phyloP scores from a whole-genome alignment of 2,329 filamentous ascomycete genomes.

The Hirsutella minnesotensis region DNA sequence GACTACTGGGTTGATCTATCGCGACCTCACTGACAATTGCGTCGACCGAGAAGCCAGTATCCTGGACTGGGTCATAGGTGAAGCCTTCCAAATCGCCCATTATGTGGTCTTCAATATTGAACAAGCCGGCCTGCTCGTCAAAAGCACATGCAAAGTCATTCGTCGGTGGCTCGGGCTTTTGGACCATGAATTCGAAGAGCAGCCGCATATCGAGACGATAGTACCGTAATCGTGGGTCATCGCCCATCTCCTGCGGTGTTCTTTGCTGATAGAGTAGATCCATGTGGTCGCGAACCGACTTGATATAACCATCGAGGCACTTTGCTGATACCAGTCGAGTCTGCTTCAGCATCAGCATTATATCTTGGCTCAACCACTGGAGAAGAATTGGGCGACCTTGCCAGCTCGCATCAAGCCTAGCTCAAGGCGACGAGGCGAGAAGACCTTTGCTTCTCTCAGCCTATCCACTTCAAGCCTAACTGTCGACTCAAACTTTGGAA shows the following conservation, averaged over 20 bases:
- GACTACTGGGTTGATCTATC: too few species aligned
- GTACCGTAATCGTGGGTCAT: conserved; percentile 26
- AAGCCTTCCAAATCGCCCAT: too few species aligned
- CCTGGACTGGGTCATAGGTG: too few species aligned
- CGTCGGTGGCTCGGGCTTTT: conserved; percentile 3
- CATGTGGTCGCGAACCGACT: conserved; percentile 27
- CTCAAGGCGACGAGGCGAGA: conserved; percentile 34
- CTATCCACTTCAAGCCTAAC: conserved; percentile 24
- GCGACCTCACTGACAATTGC: too few species aligned
- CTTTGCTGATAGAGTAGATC: conserved; percentile 28
- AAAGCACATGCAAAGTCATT: not conserved
- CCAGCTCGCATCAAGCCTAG: conserved; percentile 38
- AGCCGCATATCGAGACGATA: conserved; percentile 28
- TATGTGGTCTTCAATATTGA: too few species aligned
- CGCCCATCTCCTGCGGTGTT: not conserved
- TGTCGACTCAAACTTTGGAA: conserved; percentile 16
- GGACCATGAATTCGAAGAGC: conserved; percentile 24
- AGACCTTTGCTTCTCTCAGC: conserved; percentile 22
- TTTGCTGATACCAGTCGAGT: conserved; percentile 19
- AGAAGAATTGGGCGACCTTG: conserved; percentile 24
- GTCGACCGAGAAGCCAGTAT: too few species aligned
- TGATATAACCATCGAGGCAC: conserved; percentile 30
- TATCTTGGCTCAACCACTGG: not conserved
- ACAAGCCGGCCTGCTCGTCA: too few species aligned
- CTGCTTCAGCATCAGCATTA: conserved; percentile 14